A percentile compares a stretch with the other conserved stretches of the same genome.
Evolutionary conservation across 768 basidiomycete genomes (phyloP).

Genomic region (Mycena latifolia): DNA sequence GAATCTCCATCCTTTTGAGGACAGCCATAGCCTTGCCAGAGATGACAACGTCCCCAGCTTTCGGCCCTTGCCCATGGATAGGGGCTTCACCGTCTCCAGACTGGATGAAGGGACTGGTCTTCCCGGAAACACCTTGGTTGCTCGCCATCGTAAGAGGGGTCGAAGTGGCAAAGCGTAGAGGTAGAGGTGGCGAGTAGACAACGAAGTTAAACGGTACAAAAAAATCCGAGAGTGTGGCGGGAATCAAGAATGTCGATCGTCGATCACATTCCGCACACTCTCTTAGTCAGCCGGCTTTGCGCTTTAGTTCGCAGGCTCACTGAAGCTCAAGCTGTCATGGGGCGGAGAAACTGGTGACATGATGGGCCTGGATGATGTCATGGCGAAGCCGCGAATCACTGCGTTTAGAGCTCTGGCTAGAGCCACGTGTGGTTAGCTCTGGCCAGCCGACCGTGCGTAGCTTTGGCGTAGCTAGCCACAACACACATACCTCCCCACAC

Average conservation of each 20-base stretch:
- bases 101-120: neutral
- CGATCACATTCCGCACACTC: slow-evolving; percentile 11
- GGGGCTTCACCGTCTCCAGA: slow-evolving; percentile 2
- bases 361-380: no score
- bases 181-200: neutral
- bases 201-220: slow-evolving; percentile 13
- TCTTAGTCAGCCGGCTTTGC: no score
- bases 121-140: neutral
- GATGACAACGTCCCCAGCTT: neutral
- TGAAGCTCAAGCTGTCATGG: neutral
- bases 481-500: no score
- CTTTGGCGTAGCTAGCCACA: no score
- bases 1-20: slow-evolving; percentile 7
- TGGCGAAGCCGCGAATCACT: no score
- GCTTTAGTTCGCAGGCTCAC: neutral
- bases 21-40: neutral
- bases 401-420: no score
- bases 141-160: neutral
- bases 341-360: no score
- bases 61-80: slow-evolving; percentile 2
- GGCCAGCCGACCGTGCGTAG: no score
- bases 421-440: no score
- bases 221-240: slow-evolving; percentile 9
- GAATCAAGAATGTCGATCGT: neutral
- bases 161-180: neutral